A percentile compares a stretch with the other conserved stretches of the same genome.
phyloP scores from a whole-genome alignment of 306 rosid genomes.

The Myrica gale region DNA sequence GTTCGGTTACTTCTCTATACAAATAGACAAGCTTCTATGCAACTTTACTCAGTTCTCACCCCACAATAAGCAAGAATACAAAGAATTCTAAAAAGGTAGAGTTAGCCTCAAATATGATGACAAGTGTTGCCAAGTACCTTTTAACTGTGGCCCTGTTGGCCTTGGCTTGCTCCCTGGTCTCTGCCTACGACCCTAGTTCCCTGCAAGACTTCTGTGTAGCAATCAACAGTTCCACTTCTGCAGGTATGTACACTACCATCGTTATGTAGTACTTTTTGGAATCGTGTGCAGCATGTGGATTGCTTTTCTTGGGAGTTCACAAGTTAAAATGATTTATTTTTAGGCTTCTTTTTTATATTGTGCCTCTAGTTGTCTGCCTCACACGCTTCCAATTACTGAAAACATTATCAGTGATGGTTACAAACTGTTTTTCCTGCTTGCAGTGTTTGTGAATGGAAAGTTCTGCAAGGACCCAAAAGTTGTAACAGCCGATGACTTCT shows the following conservation, averaged over 20 bases:
- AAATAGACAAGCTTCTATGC: background rate
- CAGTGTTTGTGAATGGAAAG: background rate
- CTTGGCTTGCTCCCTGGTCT: background rate
- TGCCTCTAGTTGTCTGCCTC: too few relatives aligned
- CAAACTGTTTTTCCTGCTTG: background rate
- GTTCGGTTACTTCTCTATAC: background rate
- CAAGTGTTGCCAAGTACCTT: background rate
- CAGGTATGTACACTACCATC: background rate
- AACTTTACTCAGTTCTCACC: background rate
- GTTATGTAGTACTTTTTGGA: too few relatives aligned
- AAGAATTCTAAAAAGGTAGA: background rate
- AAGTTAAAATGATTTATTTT: too few relatives aligned
- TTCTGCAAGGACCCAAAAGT: background rate
- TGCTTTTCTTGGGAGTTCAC: too few relatives aligned
- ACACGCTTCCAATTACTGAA: too few relatives aligned
- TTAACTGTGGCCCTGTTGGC: background rate
- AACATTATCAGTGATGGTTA: background rate
- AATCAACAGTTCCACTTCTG: background rate
- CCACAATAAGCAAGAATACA: background rate
- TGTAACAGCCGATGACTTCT: background rate
- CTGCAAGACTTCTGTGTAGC: conserved; percentile 5
- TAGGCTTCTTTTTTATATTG: too few relatives aligned
- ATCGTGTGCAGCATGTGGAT: too few relatives aligned
- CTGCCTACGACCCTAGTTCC: background rate
- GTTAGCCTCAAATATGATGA: background rate